A percentile compares a stretch with the other conserved stretches of the same genome.
Evolutionary conservation across 495 filamentous ascomycete species (phyloP).

Genomic region (Cetradonia linearis): DNA sequence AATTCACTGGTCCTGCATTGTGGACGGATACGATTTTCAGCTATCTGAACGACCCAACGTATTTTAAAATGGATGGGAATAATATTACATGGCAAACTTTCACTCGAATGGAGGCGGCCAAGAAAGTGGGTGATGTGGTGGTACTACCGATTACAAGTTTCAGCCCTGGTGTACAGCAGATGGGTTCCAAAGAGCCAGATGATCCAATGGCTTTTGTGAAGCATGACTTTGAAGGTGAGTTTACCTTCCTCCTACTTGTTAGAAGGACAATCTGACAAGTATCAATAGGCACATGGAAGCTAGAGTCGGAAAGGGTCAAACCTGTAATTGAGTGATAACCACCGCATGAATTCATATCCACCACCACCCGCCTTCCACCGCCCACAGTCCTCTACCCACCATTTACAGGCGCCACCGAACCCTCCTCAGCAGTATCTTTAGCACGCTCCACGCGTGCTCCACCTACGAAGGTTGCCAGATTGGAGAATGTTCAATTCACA

Average conservation of each 20-base stretch:
- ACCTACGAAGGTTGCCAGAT: neutral
- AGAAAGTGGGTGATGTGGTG: slow-evolving; percentile 89
- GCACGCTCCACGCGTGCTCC: neutral
- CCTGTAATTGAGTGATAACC: slow-evolving; percentile 18
- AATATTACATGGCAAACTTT: slow-evolving; percentile 84
- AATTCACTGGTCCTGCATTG: slow-evolving; percentile 88
- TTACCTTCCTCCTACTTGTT: too few relatives aligned
- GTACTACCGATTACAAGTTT: slow-evolving; percentile 95
- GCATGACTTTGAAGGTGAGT: slow-evolving; percentile 85
- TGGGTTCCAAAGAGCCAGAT: slow-evolving; percentile 83
- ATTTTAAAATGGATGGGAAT: slow-evolving; percentile 65
- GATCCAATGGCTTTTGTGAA: slow-evolving; percentile 97
- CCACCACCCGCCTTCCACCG: neutral
- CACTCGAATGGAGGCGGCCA: slow-evolving; percentile 68
- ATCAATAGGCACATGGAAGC: slow-evolving; percentile 65
- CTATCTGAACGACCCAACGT: slow-evolving; percentile 86
- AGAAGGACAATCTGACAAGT: slow-evolving; percentile 5
- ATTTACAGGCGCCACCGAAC: neutral
- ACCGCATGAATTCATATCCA: neutral
- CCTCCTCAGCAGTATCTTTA: neutral
- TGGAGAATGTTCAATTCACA: neutral
- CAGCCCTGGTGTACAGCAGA: slow-evolving; percentile 86
- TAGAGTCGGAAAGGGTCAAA: slow-evolving; percentile 43
- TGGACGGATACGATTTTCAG: slow-evolving; percentile 92
- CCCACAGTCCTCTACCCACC: neutral